Evolutionary conservation across 2,329 filamentous ascomycete genomes (phyloP).

Genomic region (Fusarium sp.): DNA sequence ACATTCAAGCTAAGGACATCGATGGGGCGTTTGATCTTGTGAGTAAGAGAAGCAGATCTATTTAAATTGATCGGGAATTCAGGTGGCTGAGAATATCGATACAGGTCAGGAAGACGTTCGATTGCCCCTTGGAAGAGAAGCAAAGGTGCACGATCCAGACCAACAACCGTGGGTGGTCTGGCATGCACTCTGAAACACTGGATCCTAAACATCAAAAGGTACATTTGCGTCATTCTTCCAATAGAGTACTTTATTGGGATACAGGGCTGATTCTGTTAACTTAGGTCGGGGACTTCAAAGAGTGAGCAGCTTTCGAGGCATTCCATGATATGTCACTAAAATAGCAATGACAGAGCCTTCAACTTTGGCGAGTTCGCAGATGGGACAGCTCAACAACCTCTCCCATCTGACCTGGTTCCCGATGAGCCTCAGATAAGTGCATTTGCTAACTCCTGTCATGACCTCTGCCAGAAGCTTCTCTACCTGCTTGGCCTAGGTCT

Average conservation of each 20-base stretch:
- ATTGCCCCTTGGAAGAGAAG: conserved; percentile 76
- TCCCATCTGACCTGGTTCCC: conserved; percentile 71
- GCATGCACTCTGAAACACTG: conserved; percentile 87
- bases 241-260: background rate
- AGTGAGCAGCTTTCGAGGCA: conserved; percentile 61
- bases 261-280: background rate
- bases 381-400: conserved; percentile 77
- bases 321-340: background rate
- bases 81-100: background rate
- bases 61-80: background rate
- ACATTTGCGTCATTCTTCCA: background rate
- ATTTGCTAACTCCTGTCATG: conserved; percentile 78
- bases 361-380: conserved; percentile 85
- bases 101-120: conserved; percentile 77
- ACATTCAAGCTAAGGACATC: conserved; percentile 74
- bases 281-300: conserved; percentile 86
- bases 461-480: conserved; percentile 77
- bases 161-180: conserved; percentile 89
- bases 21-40: conserved; percentile 80
- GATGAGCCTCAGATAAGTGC: conserved; percentile 69
- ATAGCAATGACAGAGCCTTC: conserved; percentile 72
- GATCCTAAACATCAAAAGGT: conserved; percentile 86
- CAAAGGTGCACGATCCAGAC: conserved; percentile 77
- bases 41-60: conserved; percentile 36
- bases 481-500: conserved; percentile 82